Conservation (phyloP, 176 grass and related monocot genomes). For the Musa beccarii region DNA sequence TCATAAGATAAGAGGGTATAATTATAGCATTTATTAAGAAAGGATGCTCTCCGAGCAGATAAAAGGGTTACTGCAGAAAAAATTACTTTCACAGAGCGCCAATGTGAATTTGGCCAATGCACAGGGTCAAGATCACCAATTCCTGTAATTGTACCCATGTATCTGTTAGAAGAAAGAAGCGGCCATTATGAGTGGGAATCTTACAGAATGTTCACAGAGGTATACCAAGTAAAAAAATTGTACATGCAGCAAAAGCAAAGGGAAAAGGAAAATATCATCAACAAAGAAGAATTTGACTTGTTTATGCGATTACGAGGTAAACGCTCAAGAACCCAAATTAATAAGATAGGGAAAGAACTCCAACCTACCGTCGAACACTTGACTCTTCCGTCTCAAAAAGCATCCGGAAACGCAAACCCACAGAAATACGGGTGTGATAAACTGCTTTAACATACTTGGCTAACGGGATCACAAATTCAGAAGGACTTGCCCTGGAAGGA, state of each 20-base stretch:
- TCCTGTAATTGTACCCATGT: slow-evolving; percentile 98
- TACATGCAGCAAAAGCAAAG: neutral
- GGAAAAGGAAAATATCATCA: neutral
- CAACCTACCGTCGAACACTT: slow-evolving; percentile 69
- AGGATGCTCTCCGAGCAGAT: neutral
- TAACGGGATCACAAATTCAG: slow-evolving; percentile 91
- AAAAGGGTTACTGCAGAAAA: neutral
- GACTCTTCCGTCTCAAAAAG: slow-evolving; percentile 99
- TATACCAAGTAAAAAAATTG: slow-evolving; percentile 16
- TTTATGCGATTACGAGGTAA: neutral
- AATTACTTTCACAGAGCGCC: slow-evolving; percentile 93
- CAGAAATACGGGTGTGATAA: slow-evolving; percentile 94
- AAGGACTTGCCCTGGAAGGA: slow-evolving; percentile 78
- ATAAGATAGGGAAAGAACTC: slow-evolving; percentile 11
- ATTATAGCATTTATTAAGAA: neutral
- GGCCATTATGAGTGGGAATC: neutral
- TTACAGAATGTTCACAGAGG: neutral
- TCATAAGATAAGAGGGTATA: no score
- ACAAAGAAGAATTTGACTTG: neutral
- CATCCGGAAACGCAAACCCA: slow-evolving; percentile 98
- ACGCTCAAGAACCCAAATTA: slow-evolving; percentile 1
- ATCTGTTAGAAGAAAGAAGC: slow-evolving; percentile 41
- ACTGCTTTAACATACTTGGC: slow-evolving; percentile 91
- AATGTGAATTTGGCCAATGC: slow-evolving; percentile 94
- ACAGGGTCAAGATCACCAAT: slow-evolving; percentile 80